Evolutionary conservation across 1,284 basidiomycete genomes (phyloP).

Genomic region (Stereum hirsutum): DNA sequence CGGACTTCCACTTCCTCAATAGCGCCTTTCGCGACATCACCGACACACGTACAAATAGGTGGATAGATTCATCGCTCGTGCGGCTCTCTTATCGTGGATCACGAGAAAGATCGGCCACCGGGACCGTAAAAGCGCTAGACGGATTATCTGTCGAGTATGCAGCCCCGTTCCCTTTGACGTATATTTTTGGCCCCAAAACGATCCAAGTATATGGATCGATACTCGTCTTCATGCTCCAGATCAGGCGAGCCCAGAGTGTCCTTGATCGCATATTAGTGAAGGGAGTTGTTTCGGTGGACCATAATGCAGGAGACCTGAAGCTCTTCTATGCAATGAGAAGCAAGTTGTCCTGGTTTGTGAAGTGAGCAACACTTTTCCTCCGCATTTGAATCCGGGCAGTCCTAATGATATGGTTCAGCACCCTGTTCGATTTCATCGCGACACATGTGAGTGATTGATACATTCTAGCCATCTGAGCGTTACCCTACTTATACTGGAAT

Average conservation of each 20-base stretch:
- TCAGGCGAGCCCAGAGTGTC: slow-evolving; percentile 63
- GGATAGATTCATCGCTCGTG: slow-evolving; percentile 68
- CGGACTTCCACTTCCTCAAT: slow-evolving; percentile 79
- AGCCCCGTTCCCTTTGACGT: slow-evolving; percentile 75
- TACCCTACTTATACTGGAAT: neutral
- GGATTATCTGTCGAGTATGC: slow-evolving; percentile 67
- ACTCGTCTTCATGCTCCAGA: slow-evolving; percentile 72
- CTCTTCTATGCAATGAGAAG: slow-evolving; percentile 66
- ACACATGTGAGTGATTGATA: slow-evolving; percentile 45
- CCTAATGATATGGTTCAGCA: slow-evolving; percentile 31
- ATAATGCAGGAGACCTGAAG: slow-evolving; percentile 41
- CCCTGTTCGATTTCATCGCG: slow-evolving; percentile 63
- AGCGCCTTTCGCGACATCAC: slow-evolving; percentile 65
- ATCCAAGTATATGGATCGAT: slow-evolving; percentile 59
- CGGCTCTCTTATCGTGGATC: slow-evolving; percentile 55
- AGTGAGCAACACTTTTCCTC: slow-evolving; percentile 41
- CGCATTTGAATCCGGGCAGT: neutral
- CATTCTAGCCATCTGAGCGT: neutral
- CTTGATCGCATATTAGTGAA: slow-evolving; percentile 62
- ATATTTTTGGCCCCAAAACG: slow-evolving; percentile 59
- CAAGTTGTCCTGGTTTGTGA: slow-evolving; percentile 75
- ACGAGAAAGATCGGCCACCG: slow-evolving; percentile 30
- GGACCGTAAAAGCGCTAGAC: slow-evolving; percentile 55
- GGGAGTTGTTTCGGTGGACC: slow-evolving; percentile 24
- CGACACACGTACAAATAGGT: slow-evolving; percentile 35